Conservation (phyloP, 257 asterid genomes). For the Dorcoceras hygrometricum region DNA sequence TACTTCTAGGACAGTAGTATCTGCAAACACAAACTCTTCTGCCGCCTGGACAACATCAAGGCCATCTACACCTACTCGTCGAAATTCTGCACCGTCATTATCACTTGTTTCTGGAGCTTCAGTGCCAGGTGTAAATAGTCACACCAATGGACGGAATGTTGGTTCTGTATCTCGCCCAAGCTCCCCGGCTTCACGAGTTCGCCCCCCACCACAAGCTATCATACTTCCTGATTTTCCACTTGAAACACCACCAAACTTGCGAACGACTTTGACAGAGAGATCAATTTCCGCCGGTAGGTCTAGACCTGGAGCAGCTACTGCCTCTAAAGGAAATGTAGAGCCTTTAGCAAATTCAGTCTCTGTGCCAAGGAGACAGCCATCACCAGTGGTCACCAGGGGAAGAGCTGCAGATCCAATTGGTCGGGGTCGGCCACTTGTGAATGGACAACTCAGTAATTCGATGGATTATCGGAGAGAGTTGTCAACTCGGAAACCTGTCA, state of each 20-base stretch:
- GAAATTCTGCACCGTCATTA: constrained; percentile 54
- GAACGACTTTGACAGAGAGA: constrained; percentile 89
- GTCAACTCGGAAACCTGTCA: constrained; percentile 64
- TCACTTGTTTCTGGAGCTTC: constrained; percentile 59
- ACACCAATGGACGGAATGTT: constrained; percentile 52
- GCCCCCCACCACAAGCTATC: constrained; percentile 67
- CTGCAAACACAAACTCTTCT: constrained; percentile 53
- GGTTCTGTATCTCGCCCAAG: constrained; percentile 83
- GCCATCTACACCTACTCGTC: constrained; percentile 96
- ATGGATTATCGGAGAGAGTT: constrained; percentile 64
- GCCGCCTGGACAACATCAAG: constrained; percentile 65
- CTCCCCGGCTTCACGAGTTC: constrained; percentile 86
- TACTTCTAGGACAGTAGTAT: constrained; percentile 71
- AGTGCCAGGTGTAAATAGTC: constrained; percentile 53
- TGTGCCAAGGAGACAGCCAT: constrained; percentile 62
- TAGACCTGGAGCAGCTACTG: constrained; percentile 60
- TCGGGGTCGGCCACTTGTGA: constrained; percentile 56
- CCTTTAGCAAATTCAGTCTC: constrained; percentile 34
- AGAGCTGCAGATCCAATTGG: constrained; percentile 67
- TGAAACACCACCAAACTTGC: constrained; percentile 92
- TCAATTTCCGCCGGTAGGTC: constrained; percentile 96
- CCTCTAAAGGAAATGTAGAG: constrained; percentile 56
- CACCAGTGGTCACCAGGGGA: constrained; percentile 78
- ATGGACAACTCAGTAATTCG: constrained; percentile 48
- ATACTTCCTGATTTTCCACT: constrained; percentile 77